These are phyloP conservation scores for Euptelea pleiosperma DNA, from an alignment of 164 flowering plant genomes.

Conservation along the genomic window DNA sequence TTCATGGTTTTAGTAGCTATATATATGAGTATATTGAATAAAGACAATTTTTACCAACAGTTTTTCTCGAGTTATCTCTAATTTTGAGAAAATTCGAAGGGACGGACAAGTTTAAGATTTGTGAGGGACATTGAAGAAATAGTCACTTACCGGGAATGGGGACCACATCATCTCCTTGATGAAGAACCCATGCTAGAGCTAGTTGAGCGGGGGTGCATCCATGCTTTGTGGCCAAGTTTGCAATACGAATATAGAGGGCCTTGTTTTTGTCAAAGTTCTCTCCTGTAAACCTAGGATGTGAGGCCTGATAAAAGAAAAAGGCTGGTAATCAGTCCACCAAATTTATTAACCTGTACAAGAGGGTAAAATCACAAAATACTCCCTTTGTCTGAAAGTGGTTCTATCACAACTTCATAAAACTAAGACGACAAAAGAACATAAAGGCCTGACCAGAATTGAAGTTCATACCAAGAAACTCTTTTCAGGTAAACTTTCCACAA, in stretches of 20 bases:
- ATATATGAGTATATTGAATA: too few relatives aligned
- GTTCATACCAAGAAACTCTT: conserved; percentile 22
- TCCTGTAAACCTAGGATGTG: conserved; percentile 32
- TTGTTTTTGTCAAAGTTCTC: conserved; percentile 33
- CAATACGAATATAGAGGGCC: conserved; percentile 18
- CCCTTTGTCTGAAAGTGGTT: background rate
- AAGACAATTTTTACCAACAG: background rate
- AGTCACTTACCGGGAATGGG: conserved; percentile 35
- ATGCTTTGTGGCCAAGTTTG: conserved; percentile 28
- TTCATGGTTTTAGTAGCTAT: too few relatives aligned
- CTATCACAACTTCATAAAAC: background rate
- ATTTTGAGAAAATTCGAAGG: too few relatives aligned
- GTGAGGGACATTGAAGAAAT: too few relatives aligned
- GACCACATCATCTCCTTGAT: conserved; percentile 34
- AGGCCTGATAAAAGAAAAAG: conserved; percentile 7
- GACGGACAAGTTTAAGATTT: too few relatives aligned
- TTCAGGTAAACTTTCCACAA: conserved; percentile 26
- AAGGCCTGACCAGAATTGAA: background rate
- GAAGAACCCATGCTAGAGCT: conserved; percentile 36
- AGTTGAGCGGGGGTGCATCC: conserved; percentile 33
- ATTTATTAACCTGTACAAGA: background rate
- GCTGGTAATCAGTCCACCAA: background rate
- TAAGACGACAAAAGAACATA: background rate
- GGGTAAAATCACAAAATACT: background rate
- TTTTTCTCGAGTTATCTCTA: background rate